Conservation (phyloP, 2,329 filamentous ascomycete species). For the Diplodia corticola region DNA sequence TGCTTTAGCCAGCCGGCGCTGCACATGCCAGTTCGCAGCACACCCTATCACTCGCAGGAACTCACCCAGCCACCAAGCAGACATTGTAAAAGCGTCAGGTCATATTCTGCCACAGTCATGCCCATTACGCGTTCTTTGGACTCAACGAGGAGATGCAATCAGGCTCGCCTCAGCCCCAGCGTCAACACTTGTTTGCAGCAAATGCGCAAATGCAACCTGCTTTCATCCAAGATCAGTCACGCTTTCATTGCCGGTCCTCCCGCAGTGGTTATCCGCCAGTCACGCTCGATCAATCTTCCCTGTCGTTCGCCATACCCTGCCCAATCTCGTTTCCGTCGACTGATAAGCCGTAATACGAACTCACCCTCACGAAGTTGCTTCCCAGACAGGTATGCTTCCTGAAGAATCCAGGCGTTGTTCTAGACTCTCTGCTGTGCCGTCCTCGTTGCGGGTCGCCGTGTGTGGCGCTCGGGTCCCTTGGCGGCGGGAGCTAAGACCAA, state of each 20-base stretch:
- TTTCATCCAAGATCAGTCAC: neutral
- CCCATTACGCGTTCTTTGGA: neutral
- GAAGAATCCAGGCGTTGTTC: neutral
- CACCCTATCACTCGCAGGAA: neutral
- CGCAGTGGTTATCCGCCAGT: neutral
- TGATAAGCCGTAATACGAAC: neutral
- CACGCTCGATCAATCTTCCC: neutral
- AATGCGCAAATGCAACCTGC: neutral
- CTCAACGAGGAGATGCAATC: neutral
- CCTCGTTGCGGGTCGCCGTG: constrained; percentile 5
- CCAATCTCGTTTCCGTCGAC: neutral
- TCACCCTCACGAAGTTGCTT: neutral
- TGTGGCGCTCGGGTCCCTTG: neutral
- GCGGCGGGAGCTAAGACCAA: constrained; percentile 11
- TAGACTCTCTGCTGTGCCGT: neutral
- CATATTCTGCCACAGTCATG: neutral
- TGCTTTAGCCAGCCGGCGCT: neutral
- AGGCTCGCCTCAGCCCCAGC: neutral
- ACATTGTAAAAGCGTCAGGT: neutral
- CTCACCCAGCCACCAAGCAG: neutral
- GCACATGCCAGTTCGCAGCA: neutral
- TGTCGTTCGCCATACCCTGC: neutral
- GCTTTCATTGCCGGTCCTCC: neutral
- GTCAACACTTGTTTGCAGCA: too few species aligned
- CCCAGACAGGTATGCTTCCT: neutral